Base-by-base conservation (phyloP, 179 eudicot species). In the Carnegiea gigantea region DNA sequence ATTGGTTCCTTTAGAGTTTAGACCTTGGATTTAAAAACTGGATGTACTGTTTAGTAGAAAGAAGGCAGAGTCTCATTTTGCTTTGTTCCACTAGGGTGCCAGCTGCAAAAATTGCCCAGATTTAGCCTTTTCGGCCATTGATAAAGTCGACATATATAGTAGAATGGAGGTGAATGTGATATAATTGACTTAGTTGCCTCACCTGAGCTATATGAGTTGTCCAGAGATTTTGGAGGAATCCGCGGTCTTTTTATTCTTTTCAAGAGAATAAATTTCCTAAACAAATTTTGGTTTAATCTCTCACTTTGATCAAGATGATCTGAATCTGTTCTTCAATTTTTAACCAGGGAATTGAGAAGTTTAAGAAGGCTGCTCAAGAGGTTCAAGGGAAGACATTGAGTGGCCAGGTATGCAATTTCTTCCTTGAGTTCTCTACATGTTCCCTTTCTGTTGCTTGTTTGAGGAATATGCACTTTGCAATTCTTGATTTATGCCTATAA, bases 301-400 rank as follows among this genome's bases (percentile, higher is more conserved):
- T 70, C 5, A 21, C 43, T 57, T 14, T 82, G 20, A 36, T 51
- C 49, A 8, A 76, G n/a, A 26, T 76, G 78, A 51, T 28, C 40
- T 6, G 24, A 28, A 62, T 53, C 70, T 59, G 21, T 54, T 70
- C 20, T 53, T 77, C 18, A 49, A 62, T 72, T 8, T 82, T 13
- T 67, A 11, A 67, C 40, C 91, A 97, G 99, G 99, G 99, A 78
- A 92, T 93, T 46, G 97, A 93, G 89, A 92, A 87, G 83, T 97
- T 97, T 86, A 92, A 92, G 88, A 94, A 90, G 86, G 91, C 93
- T 81, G 94, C 94, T 82, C 91, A 88, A 87, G 98, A 93, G 80
- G 91, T 96, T 81, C 78, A 90, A 82, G 99, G 99, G 72, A 95
- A 85, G 79, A 83, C 82, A 76, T 77, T 97, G 40, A 93, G 92